Evolutionary conservation across 2,329 filamentous ascomycete genomes (phyloP).

Genomic region (Sclerotiophoma versabilis): DNA sequence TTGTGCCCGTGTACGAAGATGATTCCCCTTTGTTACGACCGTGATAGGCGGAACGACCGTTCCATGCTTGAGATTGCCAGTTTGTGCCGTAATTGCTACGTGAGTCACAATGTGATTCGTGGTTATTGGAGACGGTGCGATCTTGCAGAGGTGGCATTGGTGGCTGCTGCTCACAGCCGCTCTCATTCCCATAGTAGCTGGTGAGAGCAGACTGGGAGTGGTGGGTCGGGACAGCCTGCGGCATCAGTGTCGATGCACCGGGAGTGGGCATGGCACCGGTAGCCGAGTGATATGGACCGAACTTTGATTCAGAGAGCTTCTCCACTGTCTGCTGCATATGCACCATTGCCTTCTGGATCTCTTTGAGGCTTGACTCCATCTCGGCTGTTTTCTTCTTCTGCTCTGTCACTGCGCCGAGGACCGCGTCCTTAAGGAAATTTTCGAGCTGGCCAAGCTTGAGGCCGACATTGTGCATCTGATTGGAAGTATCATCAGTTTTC

Average conservation of each 20-base stretch:
- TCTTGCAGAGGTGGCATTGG: conserved; percentile 23
- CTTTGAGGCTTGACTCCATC: conserved; percentile 36
- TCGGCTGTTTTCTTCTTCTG: conserved; percentile 34
- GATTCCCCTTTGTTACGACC: conserved; percentile 35
- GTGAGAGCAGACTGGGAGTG: conserved; percentile 36
- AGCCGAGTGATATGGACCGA: conserved; percentile 1
- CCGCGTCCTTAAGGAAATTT: conserved; percentile 34
- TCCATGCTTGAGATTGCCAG: conserved; percentile 26
- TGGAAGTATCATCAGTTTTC: conserved; percentile 26
- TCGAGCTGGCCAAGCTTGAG: conserved; percentile 37
- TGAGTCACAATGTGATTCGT: conserved; percentile 25
- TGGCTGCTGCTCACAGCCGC: conserved; percentile 17
- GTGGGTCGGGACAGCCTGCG: conserved; percentile 19
- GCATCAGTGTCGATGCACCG: conserved; percentile 2
- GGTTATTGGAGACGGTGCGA: conserved; percentile 13
- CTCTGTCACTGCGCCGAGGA: conserved; percentile 30
- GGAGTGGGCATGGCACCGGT: conserved; percentile 4
- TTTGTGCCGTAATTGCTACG: conserved; percentile 22
- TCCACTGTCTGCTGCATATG: conserved; percentile 35
- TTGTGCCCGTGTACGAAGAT: conserved; percentile 25
- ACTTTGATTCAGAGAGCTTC: conserved; percentile 20
- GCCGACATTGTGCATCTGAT: conserved; percentile 30
- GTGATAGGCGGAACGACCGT: conserved; percentile 17
- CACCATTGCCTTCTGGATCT: conserved; percentile 34
- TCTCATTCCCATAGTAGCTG: conserved; percentile 28